Evolutionary conservation across 257 asterid genomes (phyloP).

Genomic region (Ehretia macrophylla): DNA sequence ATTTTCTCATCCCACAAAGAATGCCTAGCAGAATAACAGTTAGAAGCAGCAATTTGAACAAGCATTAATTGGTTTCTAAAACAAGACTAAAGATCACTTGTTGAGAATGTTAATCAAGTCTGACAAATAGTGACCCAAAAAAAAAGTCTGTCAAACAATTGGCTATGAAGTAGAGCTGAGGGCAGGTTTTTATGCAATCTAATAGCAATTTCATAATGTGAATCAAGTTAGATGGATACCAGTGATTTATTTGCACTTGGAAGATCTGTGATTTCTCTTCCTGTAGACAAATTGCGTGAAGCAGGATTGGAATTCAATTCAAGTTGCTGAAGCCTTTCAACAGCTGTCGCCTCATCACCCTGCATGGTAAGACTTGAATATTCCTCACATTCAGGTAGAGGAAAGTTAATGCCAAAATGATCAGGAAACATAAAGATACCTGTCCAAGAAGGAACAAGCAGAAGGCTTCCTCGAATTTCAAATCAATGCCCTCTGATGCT

Average conservation of each 20-base stretch:
- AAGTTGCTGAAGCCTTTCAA: slow-evolving; percentile 71
- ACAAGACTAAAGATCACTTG: not conserved
- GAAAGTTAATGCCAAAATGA: not conserved
- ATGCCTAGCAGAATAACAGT: not conserved
- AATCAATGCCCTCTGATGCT: slow-evolving; percentile 84
- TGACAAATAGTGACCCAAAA: no score
- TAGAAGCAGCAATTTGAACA: not conserved
- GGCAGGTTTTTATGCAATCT: slow-evolving; percentile 7
- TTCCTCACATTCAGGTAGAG: slow-evolving; percentile 10
- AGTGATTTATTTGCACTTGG: slow-evolving; percentile 56
- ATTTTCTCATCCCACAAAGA: not conserved
- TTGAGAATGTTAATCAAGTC: not conserved
- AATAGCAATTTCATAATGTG: not conserved
- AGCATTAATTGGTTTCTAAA: not conserved
- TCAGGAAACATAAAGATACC: slow-evolving; percentile 41
- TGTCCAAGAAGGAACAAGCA: slow-evolving; percentile 94
- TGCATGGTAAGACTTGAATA: slow-evolving; percentile 28
- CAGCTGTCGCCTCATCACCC: slow-evolving; percentile 82
- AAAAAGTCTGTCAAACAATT: not conserved
- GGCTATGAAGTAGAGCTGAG: not conserved
- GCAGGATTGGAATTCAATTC: slow-evolving; percentile 46
- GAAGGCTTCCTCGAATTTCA: slow-evolving; percentile 91
- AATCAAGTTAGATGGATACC: slow-evolving; percentile 33
- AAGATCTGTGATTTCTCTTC: slow-evolving; percentile 50
- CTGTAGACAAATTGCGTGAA: slow-evolving; percentile 46